phyloP scores from a whole-genome alignment of 345 rosid species.

The Kandelia obovata region DNA sequence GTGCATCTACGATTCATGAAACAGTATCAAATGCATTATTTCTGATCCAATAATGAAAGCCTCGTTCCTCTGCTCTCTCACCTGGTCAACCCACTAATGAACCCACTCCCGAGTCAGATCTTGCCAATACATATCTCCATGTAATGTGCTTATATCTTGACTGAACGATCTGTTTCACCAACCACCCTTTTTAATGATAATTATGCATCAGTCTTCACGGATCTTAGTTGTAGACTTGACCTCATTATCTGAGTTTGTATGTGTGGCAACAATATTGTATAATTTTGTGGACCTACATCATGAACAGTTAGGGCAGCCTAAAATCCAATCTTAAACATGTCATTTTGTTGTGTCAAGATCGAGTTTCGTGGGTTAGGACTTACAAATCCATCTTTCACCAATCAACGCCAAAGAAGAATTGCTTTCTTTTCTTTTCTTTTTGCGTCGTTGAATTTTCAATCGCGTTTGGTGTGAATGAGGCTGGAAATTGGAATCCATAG shows the following conservation, averaged over 20 bases:
- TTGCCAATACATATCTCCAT: slow-evolving; percentile 8
- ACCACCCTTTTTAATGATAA: slow-evolving; percentile 6
- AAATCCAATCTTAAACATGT: background rate
- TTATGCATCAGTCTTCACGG: background rate
- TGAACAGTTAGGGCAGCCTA: no score
- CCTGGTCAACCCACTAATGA: background rate
- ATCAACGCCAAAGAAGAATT: no score
- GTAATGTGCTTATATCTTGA: background rate
- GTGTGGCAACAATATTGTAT: background rate
- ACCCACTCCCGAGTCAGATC: slow-evolving; percentile 10
- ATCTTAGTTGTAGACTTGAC: background rate
- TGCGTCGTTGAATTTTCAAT: no score
- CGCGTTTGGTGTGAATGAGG: no score
- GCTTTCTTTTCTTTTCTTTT: no score
- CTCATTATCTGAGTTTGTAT: no score
- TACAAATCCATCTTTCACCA: no score
- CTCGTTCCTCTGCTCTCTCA: background rate
- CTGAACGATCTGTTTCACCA: slow-evolving; percentile 25
- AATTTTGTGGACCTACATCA: background rate
- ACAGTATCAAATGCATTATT: background rate
- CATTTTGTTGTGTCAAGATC: no score
- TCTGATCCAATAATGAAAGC: background rate
- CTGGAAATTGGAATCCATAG: no score
- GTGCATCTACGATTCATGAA: background rate
- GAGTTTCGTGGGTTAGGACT: no score